Base-by-base conservation (phyloP, 768 basidiomycete genomes). In the Podaxis pistillaris region DNA sequence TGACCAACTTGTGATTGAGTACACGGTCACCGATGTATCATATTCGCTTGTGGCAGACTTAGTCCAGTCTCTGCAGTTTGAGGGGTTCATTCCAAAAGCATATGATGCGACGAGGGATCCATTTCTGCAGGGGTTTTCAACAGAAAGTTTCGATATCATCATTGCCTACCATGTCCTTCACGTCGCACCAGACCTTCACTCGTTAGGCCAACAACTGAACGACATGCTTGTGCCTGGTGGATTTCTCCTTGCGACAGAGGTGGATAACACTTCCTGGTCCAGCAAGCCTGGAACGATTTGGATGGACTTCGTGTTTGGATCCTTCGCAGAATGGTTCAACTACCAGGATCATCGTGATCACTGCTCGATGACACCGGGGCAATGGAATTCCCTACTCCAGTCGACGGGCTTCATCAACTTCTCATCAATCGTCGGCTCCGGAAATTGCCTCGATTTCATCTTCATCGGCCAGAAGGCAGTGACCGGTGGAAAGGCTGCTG, bases 391-490 rank as follows among this genome's bases (percentile, higher is more conserved):
- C 2, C 24, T 57, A 2, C 38, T 57, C 40, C 38, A 30, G 1
- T 57, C 56, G 12, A 17, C 56, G 2, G 56, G 37, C 24, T 57
- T 57, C 13, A 9, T 26, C 24, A 57, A 57, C 13, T 26, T 57
- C 19, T 41, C 56, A 15, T 22, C 40, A 28, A 44, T 57, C 12
- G 12, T 19, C 41, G 24, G 40, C 4, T 57, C 56, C 5, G 13
- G 41, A 3, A 22, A 28, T 38, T 26, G 40, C 24, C 65, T 67
- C 47, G 64, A 67, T 50, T 67, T 67, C 56, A 52, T 56, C 33
- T 36, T 64, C 37, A 62, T 54, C 33, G 44, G 52, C n/a, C 67
- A 67, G 53, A 65, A 63, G 52, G 44, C 37, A 24, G 26, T 19
- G 22, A 3, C 19, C 13, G 28, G 19, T 12, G 17, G n/a, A 7